Conservation (phyloP, 208 protist genomes). For the Trypanosomatidae sp. region DNA sequence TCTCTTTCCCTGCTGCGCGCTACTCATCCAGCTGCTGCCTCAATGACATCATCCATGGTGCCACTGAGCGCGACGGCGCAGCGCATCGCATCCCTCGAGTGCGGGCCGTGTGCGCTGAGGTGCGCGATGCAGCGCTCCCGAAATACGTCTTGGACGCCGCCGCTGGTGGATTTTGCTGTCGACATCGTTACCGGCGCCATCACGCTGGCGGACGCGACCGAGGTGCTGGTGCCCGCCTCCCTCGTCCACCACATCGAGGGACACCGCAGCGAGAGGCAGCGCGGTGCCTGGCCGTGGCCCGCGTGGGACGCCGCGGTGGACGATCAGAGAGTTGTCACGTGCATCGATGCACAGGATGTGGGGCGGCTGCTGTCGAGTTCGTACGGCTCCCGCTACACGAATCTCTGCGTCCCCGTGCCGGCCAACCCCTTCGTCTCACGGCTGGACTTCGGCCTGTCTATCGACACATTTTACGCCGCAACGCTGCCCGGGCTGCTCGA, state of each 20-base stretch:
- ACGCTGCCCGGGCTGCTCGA: conserved; percentile 24
- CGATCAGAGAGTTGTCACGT: conserved; percentile 24
- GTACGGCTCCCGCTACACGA: conserved; percentile 22
- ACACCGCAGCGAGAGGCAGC: too few relatives aligned
- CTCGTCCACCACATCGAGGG: conserved; percentile 40
- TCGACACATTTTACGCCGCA: conserved; percentile 49
- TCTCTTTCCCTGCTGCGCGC: background rate
- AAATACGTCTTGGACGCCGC: conserved; percentile 3
- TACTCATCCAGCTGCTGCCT: too few relatives aligned
- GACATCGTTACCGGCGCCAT: conserved; percentile 51
- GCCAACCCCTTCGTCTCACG: conserved; percentile 55
- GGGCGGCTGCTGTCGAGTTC: conserved; percentile 1
- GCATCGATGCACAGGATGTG: conserved; percentile 8
- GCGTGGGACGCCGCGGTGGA: conserved; percentile 28
- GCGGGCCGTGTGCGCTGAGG: conserved; percentile 42
- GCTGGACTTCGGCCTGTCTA: conserved; percentile 46
- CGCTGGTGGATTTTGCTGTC: conserved; percentile 29
- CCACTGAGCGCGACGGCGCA: conserved; percentile 23
- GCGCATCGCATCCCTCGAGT: conserved; percentile 44
- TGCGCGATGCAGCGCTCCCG: conserved; percentile 7
- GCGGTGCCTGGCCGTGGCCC: too few relatives aligned
- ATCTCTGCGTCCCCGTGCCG: conserved; percentile 67
- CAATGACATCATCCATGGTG: conserved; percentile 22
- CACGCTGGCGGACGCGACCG: conserved; percentile 37
- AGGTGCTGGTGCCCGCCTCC: conserved; percentile 63